Evolutionary conservation across 768 basidiomycete species (phyloP).

Genomic region (Leccinum ochraceum): DNA sequence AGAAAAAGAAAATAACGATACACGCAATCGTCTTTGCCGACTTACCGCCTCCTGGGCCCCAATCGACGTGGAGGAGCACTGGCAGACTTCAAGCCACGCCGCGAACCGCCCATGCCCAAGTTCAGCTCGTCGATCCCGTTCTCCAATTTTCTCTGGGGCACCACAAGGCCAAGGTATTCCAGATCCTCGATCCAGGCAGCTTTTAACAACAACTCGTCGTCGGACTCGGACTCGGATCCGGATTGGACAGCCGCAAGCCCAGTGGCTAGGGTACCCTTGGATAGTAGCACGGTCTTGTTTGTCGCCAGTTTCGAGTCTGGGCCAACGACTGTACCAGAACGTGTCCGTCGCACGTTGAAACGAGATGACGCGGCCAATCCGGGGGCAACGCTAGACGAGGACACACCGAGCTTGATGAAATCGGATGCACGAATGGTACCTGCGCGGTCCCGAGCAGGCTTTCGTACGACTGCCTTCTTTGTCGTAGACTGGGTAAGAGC

Average conservation of each 20-base stretch:
- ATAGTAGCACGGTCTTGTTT: background rate
- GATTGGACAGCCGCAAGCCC: slow-evolving; percentile 3
- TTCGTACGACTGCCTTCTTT: slow-evolving; percentile 15
- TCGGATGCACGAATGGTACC: slow-evolving; percentile 56
- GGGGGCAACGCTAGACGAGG: slow-evolving; percentile 7
- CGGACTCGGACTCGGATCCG: slow-evolving; percentile 20
- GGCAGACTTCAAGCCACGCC: slow-evolving; percentile 8
- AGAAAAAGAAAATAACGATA: background rate
- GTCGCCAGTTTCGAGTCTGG: slow-evolving; percentile 26
- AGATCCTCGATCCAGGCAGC: slow-evolving; percentile 23
- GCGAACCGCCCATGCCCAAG: slow-evolving; percentile 19
- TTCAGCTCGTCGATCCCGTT: slow-evolving; percentile 33
- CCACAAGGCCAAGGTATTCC: slow-evolving; percentile 22
- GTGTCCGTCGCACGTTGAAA: slow-evolving; percentile 40
- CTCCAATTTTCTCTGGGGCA: slow-evolving; percentile 1
- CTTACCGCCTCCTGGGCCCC: slow-evolving; percentile 14
- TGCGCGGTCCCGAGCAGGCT: slow-evolving; percentile 39
- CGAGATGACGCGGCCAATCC: background rate
- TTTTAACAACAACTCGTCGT: slow-evolving; percentile 28
- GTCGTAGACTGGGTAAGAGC: background rate
- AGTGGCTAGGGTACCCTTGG: background rate
- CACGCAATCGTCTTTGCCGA: background rate
- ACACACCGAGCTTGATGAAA: slow-evolving; percentile 24
- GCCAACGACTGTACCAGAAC: slow-evolving; percentile 50
- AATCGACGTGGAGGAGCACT: slow-evolving; percentile 8